Evolutionary conservation across 163 green algal genomes (phyloP).

Genomic region (Prototheca wickerhamii): DNA sequence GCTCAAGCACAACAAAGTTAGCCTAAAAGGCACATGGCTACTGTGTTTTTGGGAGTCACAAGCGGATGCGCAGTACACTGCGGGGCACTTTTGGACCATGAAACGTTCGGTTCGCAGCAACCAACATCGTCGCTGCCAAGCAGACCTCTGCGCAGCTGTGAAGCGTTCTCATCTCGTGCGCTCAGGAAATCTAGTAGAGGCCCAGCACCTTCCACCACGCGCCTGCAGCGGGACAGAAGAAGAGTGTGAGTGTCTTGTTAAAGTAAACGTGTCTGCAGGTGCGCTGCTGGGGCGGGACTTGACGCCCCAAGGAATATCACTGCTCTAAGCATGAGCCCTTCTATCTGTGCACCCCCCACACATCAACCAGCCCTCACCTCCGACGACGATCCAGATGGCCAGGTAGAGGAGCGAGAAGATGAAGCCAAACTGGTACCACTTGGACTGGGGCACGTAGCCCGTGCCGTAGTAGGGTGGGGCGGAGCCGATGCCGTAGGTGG

Average conservation of each 20-base stretch:
- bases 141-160: too few relatives aligned
- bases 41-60: too few relatives aligned
- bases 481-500: constrained; percentile 97
- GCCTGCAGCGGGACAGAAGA: not conserved
- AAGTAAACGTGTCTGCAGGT: too few relatives aligned
- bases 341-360: not conserved
- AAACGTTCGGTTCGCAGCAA: too few relatives aligned
- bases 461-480: constrained; percentile 92
- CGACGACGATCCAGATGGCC: constrained; percentile 81
- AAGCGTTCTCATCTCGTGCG: not conserved
- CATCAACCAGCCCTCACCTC: constrained; percentile 69
- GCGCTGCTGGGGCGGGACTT: too few relatives aligned
- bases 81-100: too few relatives aligned
- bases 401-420: constrained; percentile 92
- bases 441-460: constrained; percentile 83
- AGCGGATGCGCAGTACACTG: too few relatives aligned
- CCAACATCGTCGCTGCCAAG: too few relatives aligned
- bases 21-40: too few relatives aligned
- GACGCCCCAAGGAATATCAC: too few relatives aligned
- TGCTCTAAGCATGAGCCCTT: not conserved
- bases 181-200: constrained; percentile 8
- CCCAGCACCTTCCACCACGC: constrained; percentile 28
- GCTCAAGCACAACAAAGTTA: too few relatives aligned
- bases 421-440: constrained; percentile 90
- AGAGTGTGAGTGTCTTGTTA: not conserved